Conservation (phyloP, 1,139 yeast genomes). For the Kodamaea anthophila region DNA sequence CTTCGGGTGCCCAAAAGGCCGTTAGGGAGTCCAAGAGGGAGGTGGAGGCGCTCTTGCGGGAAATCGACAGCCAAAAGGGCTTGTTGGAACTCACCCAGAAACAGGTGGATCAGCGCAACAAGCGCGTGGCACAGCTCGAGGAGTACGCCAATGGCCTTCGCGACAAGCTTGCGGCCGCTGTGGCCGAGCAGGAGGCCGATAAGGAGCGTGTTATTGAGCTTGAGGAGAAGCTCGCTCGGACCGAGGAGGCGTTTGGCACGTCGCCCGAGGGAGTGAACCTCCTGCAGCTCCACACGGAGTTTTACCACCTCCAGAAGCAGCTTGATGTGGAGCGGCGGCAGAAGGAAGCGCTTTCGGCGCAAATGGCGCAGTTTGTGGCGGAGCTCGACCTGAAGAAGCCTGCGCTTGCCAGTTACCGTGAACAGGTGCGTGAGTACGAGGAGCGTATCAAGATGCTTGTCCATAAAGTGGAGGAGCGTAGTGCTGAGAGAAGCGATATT, state of each 20-base stretch:
- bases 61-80: conserved; percentile 59
- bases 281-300: conserved; percentile 65
- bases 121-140: conserved; percentile 47
- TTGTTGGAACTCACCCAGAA: conserved; percentile 52
- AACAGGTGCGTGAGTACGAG: conserved; percentile 44
- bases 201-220: conserved; percentile 29
- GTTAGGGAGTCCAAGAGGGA: conserved; percentile 5
- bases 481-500: conserved; percentile 37
- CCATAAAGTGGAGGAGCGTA: conserved; percentile 30
- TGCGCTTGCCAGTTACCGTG: conserved; percentile 58
- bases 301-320: conserved; percentile 58
- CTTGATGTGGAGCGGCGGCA: conserved; percentile 65
- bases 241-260: conserved; percentile 36
- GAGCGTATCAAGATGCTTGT: conserved; percentile 35
- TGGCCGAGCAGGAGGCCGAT: conserved; percentile 21
- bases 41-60: conserved; percentile 46
- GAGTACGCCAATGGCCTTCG: conserved; percentile 36
- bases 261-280: conserved; percentile 56
- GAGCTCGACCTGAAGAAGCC: conserved; percentile 85
- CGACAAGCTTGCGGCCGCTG: conserved; percentile 27
- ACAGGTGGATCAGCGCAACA: conserved; percentile 41
- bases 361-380: conserved; percentile 61
- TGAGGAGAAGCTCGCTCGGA: conserved; percentile 32
- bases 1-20: conserved; percentile 9
- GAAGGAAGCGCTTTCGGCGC: conserved; percentile 63